These are phyloP conservation scores for Rhodamnia rubescens DNA, from an alignment of 345 rosid genomes.

Conservation along the genomic window DNA sequence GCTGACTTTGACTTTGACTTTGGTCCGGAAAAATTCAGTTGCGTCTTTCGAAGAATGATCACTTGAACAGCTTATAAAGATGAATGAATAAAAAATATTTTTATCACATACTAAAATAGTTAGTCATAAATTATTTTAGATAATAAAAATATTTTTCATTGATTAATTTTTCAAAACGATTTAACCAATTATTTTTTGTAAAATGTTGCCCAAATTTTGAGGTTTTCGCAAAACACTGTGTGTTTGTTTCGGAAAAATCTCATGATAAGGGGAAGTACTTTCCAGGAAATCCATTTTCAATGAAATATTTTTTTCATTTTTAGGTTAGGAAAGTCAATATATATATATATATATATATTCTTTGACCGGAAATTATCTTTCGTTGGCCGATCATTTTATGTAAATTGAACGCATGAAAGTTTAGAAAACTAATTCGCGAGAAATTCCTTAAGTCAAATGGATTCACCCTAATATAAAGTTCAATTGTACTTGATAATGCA, in stretches of 20 bases:
- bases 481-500: not conserved
- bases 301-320: not conserved
- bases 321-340: not conserved
- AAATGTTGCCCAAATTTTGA: no score
- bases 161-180: no score
- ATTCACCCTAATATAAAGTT: not conserved
- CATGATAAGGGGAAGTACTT: not conserved
- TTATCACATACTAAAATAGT: no score
- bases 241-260: not conserved
- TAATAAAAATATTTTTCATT: no score
- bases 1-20: not conserved
- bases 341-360: not conserved
- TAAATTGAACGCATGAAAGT: not conserved
- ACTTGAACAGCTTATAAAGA: no score
- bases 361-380: not conserved
- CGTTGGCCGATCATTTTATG: not conserved
- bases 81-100: no score
- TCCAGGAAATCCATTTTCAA: not conserved
- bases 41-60: no score
- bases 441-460: not conserved
- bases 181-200: no score
- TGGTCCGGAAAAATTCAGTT: not conserved
- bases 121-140: no score
- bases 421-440: rapidly evolving
- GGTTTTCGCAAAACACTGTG: no score